Evolutionary conservation across 768 basidiomycete genomes (phyloP), one percentile per base, ranked within the genome.

Genomic region (Xerocomellus dryophilus): DNA sequence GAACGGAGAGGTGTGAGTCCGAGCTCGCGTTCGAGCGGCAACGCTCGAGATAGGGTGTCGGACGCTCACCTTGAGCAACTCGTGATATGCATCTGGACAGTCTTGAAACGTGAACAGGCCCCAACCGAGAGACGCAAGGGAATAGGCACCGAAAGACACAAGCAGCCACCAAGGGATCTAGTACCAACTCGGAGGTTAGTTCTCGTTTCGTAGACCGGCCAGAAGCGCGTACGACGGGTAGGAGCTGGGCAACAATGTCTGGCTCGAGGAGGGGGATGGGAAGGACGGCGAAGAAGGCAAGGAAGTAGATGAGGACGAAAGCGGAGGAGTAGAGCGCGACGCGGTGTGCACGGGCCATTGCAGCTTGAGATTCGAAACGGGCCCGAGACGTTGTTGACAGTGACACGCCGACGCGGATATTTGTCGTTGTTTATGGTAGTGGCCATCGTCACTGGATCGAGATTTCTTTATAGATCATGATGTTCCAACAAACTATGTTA

Each of bases 91-190:
- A 60, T 91, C 88, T 38, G 88, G 85, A 66, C 88, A 88, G 60
- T 92, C 90, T 61, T 81, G 73, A 61, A 90, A 86, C 3, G 84
- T 84, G 59, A 83, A 79, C 40, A 91, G 64, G 2, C 89, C 90
- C 78, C 82, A 81, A 10, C 90, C 89, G 18, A 92, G 80, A 10
- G 84, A 86, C 73, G 82, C 83, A 11, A 92, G 78, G 17, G 86
- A 86, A 66, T 88, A 92, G 2, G 89, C 83, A 12, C 90, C 90
- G 58, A 90, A 90, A 2, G 85, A 75, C 2, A 92, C 84, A 12
- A 92, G 78, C 9, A 89, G 63, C 88, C 88, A 91, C 85, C 86
- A 93, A 3, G 90, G 89, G 29, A 91, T 68, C 90, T 90, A 51
- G 10, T 6, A 20, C 39, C 29, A 29, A 29, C 29, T 29, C 10